Conservation (phyloP, 257 asterid species). For the Phtheirospermum japonicum region DNA sequence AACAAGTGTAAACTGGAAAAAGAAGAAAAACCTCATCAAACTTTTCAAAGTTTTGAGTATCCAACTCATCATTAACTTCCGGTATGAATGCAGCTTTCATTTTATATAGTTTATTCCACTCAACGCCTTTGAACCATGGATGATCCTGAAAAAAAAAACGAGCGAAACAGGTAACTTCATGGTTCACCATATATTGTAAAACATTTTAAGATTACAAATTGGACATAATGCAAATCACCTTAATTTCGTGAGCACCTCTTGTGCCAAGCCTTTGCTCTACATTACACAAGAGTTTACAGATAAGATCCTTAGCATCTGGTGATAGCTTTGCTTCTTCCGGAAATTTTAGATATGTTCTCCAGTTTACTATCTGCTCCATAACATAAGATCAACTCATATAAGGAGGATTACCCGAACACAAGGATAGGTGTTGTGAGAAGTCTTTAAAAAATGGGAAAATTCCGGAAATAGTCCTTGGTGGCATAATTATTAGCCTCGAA, state of each 20-base stretch:
- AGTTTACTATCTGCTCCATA: slow-evolving; percentile 77
- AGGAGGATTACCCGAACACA: neutral
- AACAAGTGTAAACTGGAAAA: slow-evolving; percentile 22
- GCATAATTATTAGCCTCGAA: no score
- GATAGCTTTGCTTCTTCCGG: slow-evolving; percentile 94
- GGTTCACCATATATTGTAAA: slow-evolving; percentile 8
- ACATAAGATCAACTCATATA: slow-evolving; percentile 16
- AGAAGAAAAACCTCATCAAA: slow-evolving; percentile 75
- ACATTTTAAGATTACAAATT: slow-evolving; percentile 17
- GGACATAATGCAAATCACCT: slow-evolving; percentile 44
- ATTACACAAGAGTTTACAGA: slow-evolving; percentile 84
- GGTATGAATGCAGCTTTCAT: slow-evolving; percentile 96
- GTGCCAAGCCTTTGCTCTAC: slow-evolving; percentile 97
- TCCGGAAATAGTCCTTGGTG: no score
- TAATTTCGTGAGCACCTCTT: slow-evolving; percentile 85
- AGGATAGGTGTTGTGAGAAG: neutral
- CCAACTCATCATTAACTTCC: slow-evolving; percentile 90
- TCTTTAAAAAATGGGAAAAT: neutral
- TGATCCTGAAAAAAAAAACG: slow-evolving; percentile 69
- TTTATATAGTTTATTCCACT: slow-evolving; percentile 82
- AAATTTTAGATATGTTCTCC: slow-evolving; percentile 92
- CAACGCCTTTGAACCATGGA: slow-evolving; percentile 83
- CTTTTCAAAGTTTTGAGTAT: slow-evolving; percentile 96
- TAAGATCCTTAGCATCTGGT: slow-evolving; percentile 91
- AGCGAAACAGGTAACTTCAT: slow-evolving; percentile 24